Percentiles rank a stretch among this genome's conserved stretches.
Conservation (phyloP, 257 asterid species). For the Gentiana macrophylla region DNA sequence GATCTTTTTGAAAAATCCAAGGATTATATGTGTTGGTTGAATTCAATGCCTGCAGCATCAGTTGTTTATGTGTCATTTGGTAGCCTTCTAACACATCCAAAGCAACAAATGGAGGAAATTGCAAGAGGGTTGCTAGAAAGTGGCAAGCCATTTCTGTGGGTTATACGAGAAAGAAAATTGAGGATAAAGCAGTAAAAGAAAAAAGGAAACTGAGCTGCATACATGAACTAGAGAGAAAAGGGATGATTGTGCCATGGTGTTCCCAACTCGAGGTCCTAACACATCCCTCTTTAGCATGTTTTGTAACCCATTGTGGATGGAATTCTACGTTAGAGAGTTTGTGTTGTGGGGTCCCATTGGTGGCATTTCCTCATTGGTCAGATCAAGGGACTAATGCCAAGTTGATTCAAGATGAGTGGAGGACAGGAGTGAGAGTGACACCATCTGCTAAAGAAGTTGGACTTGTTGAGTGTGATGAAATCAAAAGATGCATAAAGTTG, state of each 20-base stretch:
- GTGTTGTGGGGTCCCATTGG: slow-evolving; percentile 39
- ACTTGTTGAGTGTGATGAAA: slow-evolving; percentile 24
- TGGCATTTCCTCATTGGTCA: slow-evolving; percentile 39
- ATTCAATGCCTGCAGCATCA: slow-evolving; percentile 19
- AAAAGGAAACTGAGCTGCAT: slow-evolving; percentile 1
- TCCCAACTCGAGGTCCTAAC: slow-evolving; percentile 39
- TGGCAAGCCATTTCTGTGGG: slow-evolving; percentile 38
- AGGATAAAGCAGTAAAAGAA: slow-evolving; percentile 18
- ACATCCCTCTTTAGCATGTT: slow-evolving; percentile 44
- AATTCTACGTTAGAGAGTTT: slow-evolving; percentile 50
- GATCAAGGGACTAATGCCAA: slow-evolving; percentile 47
- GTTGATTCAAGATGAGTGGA: slow-evolving; percentile 59
- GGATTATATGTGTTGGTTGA: slow-evolving; percentile 37
- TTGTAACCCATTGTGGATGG: slow-evolving; percentile 65
- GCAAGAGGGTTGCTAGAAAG: slow-evolving; percentile 22
- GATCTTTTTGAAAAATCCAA: slow-evolving; percentile 1
- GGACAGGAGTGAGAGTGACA: slow-evolving; percentile 38
- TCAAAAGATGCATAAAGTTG: slow-evolving; percentile 31
- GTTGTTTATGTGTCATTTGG: slow-evolving; percentile 58
- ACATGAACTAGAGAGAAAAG: slow-evolving; percentile 15
- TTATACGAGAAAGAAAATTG: slow-evolving; percentile 21
- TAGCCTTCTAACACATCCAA: slow-evolving; percentile 24
- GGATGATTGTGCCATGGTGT: slow-evolving; percentile 51
- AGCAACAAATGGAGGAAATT: slow-evolving; percentile 38
- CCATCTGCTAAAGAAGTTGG: slow-evolving; percentile 19